Percentiles rank a stretch among this genome's conserved stretches.
Conservation (phyloP, 2,329 filamentous ascomycete genomes). For the Fonsecaea nubica region DNA sequence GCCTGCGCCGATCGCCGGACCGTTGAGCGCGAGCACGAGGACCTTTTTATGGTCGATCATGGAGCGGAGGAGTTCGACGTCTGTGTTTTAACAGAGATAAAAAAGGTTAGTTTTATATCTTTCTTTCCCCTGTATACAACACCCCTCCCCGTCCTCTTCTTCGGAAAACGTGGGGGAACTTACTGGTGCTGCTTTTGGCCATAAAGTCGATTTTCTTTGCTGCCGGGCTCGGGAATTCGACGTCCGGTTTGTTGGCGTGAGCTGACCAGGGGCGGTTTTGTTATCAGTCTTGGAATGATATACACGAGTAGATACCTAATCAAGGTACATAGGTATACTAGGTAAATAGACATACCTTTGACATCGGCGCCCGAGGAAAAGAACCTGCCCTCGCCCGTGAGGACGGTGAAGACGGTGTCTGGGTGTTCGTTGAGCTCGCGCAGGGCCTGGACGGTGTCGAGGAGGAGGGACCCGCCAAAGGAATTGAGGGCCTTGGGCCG, state of each 20-base stretch:
- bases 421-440: constrained; percentile 56
- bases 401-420: constrained; percentile 58
- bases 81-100: background rate
- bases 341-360: constrained; percentile 42
- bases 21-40: constrained; percentile 59
- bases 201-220: constrained; percentile 33
- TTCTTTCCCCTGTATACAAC: no score
- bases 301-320: no score
- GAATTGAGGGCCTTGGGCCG: constrained; percentile 57
- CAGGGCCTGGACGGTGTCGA: constrained; percentile 53
- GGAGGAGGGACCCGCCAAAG: constrained; percentile 55
- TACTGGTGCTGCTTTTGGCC: constrained; percentile 13
- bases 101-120: no score
- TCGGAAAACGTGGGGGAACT: background rate
- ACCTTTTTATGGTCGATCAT: constrained; percentile 60
- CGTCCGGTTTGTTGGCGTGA: background rate
- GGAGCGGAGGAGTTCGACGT: constrained; percentile 32
- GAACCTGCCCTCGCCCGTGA: constrained; percentile 59
- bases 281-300: no score
- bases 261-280: no score
- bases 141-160: no score
- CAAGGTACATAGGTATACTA: no score
- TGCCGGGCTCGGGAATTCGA: constrained; percentile 23
- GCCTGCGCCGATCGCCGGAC: constrained; percentile 58
- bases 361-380: constrained; percentile 60